Evolutionary conservation across 2,329 filamentous ascomycete species (phyloP).

Genomic region (Byssochlamys sp.): DNA sequence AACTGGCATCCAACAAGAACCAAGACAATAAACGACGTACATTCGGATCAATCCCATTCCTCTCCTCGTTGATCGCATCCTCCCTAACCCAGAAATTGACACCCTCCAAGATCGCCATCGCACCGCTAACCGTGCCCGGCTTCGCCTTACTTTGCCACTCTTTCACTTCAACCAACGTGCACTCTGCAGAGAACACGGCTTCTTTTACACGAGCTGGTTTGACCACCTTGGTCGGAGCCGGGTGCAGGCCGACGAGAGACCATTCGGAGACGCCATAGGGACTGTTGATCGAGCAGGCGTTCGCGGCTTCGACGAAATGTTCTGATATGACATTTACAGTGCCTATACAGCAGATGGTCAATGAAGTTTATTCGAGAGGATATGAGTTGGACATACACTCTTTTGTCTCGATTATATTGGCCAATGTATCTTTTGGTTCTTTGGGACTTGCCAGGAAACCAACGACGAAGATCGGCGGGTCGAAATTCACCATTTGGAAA

Average conservation of each 20-base stretch:
- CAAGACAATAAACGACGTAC: slow-evolving; percentile 10
- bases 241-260: slow-evolving; percentile 66
- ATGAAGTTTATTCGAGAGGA: background rate
- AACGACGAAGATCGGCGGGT: slow-evolving; percentile 72
- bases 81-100: slow-evolving; percentile 80
- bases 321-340: slow-evolving; percentile 77
- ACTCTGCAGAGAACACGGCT: slow-evolving; percentile 74
- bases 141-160: slow-evolving; percentile 67
- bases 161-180: slow-evolving; percentile 59
- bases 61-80: slow-evolving; percentile 73
- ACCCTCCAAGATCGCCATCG: slow-evolving; percentile 70
- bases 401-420: slow-evolving; percentile 58
- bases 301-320: slow-evolving; percentile 75
- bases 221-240: slow-evolving; percentile 56
- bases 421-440: slow-evolving; percentile 66
- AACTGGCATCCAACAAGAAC: background rate
- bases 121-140: slow-evolving; percentile 65
- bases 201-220: slow-evolving; percentile 66
- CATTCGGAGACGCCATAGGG: slow-evolving; percentile 70
- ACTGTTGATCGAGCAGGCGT: slow-evolving; percentile 63
- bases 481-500: slow-evolving; percentile 72
- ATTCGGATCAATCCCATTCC: slow-evolving; percentile 63
- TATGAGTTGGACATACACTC: slow-evolving; percentile 51
- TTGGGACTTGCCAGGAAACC: slow-evolving; percentile 50
- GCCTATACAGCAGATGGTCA: background rate